phyloP scores from a whole-genome alignment of 306 rosid species.

The Vachellia collinsii region DNA sequence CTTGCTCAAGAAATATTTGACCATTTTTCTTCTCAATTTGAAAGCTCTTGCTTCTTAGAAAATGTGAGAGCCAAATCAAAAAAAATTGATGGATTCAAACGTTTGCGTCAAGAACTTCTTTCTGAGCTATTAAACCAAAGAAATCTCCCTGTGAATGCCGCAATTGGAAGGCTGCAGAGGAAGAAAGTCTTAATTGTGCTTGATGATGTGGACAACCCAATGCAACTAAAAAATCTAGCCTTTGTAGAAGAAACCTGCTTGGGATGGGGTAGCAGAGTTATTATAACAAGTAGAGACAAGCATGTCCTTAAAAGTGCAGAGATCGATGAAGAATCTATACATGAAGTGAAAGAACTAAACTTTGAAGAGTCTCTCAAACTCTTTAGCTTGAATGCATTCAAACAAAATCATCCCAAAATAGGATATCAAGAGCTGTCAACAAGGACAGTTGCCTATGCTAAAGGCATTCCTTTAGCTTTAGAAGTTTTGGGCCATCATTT shows the following conservation, averaged over 20 bases:
- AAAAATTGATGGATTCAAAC: not conserved
- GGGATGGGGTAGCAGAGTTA: constrained; percentile 34
- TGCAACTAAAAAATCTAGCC: constrained; percentile 18
- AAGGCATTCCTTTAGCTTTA: constrained; percentile 29
- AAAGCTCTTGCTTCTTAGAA: constrained; percentile 32
- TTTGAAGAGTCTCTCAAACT: constrained; percentile 39
- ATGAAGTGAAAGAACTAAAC: constrained; percentile 33
- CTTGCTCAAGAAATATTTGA: constrained; percentile 10
- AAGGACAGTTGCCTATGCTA: not conserved
- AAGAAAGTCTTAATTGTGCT: constrained; percentile 35
- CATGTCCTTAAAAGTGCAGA: constrained; percentile 9
- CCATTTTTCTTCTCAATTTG: constrained; percentile 18
- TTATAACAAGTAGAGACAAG: constrained; percentile 38
- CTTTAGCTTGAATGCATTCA: constrained; percentile 33
- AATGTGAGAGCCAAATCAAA: constrained; percentile 29
- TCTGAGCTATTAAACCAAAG: constrained; percentile 3
- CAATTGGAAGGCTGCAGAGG: constrained; percentile 21
- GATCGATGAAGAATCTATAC: not conserved
- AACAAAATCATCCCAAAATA: not conserved
- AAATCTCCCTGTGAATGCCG: not conserved
- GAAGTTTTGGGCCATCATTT: constrained; percentile 34
- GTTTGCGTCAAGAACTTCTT: constrained; percentile 21
- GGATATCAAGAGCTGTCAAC: constrained; percentile 35
- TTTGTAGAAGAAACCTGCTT: not conserved
- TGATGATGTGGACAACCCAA: constrained; percentile 31